Evolutionary conservation across 768 basidiomycete species (phyloP).

Genomic region (Phanerochaete carnosa): DNA sequence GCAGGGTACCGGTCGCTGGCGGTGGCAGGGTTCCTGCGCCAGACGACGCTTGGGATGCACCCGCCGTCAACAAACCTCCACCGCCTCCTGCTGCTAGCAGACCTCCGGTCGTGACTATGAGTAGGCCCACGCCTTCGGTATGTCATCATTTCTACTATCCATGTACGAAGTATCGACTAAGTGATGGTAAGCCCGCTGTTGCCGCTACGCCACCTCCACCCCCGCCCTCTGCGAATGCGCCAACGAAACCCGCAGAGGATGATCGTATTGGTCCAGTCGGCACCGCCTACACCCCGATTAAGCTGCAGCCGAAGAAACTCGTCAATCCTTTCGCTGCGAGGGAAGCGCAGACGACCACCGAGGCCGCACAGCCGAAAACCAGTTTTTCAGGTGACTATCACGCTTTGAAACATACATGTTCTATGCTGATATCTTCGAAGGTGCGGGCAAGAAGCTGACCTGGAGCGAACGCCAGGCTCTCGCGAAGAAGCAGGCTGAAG

Average conservation of each 20-base stretch:
- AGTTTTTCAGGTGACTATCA: background rate
- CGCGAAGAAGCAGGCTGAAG: slow-evolving; percentile 84
- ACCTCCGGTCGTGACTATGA: slow-evolving; percentile 16
- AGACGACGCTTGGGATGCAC: slow-evolving; percentile 54
- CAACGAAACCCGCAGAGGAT: slow-evolving; percentile 70
- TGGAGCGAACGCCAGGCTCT: slow-evolving; percentile 92
- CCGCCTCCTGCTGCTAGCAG: slow-evolving; percentile 29
- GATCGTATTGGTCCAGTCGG: slow-evolving; percentile 86
- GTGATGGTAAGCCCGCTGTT: slow-evolving; percentile 15
- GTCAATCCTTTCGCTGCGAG: slow-evolving; percentile 76
- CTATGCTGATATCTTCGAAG: background rate
- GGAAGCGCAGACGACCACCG: slow-evolving; percentile 44
- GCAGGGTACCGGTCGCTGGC: slow-evolving; percentile 22
- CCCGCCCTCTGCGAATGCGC: slow-evolving; percentile 39
- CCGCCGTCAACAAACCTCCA: slow-evolving; percentile 23
- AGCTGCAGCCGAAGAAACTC: slow-evolving; percentile 83
- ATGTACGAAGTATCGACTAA: slow-evolving; percentile 15
- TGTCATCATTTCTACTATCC: slow-evolving; percentile 36
- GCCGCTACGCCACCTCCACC: slow-evolving; percentile 30
- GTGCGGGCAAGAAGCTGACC: slow-evolving; percentile 72
- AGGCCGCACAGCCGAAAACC: slow-evolving; percentile 26
- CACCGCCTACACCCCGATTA: slow-evolving; percentile 86
- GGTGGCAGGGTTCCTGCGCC: slow-evolving; percentile 29
- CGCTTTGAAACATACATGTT: background rate
- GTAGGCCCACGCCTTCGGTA: slow-evolving; percentile 28